Base-by-base conservation (phyloP, 2,329 filamentous ascomycete species). In the Aspergillus floridensis region DNA sequence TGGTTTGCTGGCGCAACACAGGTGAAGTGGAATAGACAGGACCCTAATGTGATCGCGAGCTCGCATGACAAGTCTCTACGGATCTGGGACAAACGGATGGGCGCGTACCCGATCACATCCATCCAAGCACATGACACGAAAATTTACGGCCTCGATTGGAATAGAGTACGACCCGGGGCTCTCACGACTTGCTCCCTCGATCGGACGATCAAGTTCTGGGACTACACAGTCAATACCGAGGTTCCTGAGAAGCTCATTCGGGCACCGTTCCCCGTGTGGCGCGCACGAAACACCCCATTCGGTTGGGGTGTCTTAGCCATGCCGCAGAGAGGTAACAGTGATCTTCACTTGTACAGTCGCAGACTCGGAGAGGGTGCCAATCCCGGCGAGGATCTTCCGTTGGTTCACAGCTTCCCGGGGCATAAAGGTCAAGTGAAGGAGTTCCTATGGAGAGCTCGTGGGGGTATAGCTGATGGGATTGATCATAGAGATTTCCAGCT, bases 101-200 rank as follows among this genome's bases (percentile, higher is more conserved):
- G 92, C 0, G 88, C 89, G 3, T 83, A 86, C 59, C 92, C 93
- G 5, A 77, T 97, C 48, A 88, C 87, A 61, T 93, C 91, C 16
- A 96, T 97, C 63, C 87, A 88, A 70, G 93, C 93, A 0, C 93
- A 97, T 69, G 86, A 86, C 32, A 96, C 92, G 41, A 97, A 96
- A 76, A 96, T 97, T 60, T 97, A 97, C 72, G 93, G 93, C 29
- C 82, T 97, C 35, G 93, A 97, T 75, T 97, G 93, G 93, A 96
- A 96, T 71, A 86, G 93, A 54, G 89, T 88, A 12, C 82, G 87
- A 51, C 77, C 86, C 1, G 88, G 86, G 10, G 88, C 86, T 38
- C 81, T 97, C 53, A 86, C 92, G 5, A 97, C 93, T 2, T 97
- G 93, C 74, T 96, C 93, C 1, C 80, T 97, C 52, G 93, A 97